A percentile compares a stretch with the other conserved stretches of the same genome.
Evolutionary conservation across 2,329 filamentous ascomycete species (phyloP).

Genomic region (Monilinia fructicola): DNA sequence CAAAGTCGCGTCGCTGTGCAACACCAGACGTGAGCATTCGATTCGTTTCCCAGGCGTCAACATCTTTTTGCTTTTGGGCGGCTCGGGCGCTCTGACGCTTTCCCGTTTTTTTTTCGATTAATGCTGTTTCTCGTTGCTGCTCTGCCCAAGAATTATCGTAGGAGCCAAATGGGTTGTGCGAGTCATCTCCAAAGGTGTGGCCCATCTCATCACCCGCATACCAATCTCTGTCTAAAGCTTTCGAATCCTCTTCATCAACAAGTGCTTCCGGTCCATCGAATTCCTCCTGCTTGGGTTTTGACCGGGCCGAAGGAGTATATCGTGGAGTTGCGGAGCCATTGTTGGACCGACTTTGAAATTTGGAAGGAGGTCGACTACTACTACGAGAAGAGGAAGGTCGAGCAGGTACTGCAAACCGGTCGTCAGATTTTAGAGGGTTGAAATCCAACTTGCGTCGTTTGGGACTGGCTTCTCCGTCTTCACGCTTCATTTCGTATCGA

Average conservation of each 20-base stretch:
- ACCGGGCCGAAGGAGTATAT: conserved; percentile 40
- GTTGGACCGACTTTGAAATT: conserved; percentile 42
- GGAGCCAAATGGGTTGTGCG: conserved; percentile 87
- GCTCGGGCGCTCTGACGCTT: conserved; percentile 69
- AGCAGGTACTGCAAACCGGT: conserved; percentile 51
- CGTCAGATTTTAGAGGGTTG: conserved; percentile 52
- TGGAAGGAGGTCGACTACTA: conserved; percentile 40
- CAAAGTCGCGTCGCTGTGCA: conserved; percentile 81
- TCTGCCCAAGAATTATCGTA: conserved; percentile 70
- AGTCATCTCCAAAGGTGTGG: conserved; percentile 84
- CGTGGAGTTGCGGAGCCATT: conserved; percentile 40
- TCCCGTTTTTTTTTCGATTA: conserved; percentile 79
- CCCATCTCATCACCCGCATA: conserved; percentile 84
- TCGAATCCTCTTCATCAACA: conserved; percentile 66
- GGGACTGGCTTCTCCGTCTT: conserved; percentile 49
- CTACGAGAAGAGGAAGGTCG: conserved; percentile 33
- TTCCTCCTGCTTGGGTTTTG: conserved; percentile 52
- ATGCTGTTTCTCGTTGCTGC: conserved; percentile 68
- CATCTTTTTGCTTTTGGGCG: conserved; percentile 86
- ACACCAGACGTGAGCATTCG: conserved; percentile 97
- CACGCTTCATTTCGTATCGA: conserved; percentile 42
- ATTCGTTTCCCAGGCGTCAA: conserved; percentile 98
- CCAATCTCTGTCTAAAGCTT: conserved; percentile 86
- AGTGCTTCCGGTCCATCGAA: conserved; percentile 63
- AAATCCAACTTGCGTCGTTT: conserved; percentile 68